Base-by-base conservation (phyloP, 441 rosid species). In the Metrosideros polymorpha region DNA sequence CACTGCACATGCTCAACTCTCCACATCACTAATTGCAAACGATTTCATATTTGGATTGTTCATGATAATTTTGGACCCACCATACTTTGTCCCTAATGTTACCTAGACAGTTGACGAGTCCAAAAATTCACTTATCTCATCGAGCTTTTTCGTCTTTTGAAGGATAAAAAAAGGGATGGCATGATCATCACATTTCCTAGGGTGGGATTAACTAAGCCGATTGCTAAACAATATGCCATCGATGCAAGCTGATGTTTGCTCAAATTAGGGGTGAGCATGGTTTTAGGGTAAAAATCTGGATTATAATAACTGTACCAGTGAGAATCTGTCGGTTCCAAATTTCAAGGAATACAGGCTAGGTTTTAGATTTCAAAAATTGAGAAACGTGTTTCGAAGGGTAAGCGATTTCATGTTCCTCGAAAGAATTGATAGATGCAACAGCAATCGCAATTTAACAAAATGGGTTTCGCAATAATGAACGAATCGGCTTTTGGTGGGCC, bases 1-100 rank as follows among this genome's bases (percentile, higher is more conserved):
- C 0, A 2, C 1, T 0, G 0, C 39, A 15, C 0, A 0, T 0
- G 10, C 24, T 7, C 39, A 61, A 1, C 39, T 61, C 39, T 61
- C 6, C 39, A 6, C 71, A 7, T 61, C 5, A 7, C 24, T 15
- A 7, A 15, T 61, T 3, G 12, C 22, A 61, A 61, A 61, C 3
- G 7, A 29, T 61, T 7, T 14, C 9, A 7, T 59, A 9, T 59
- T 29, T 0, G 39, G 39, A 59, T 59, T 22, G 4, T 29, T 29
- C 39, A 7, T 39, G 29, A 29, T 59, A 15, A 59, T 15, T 29
- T 29, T 7, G 2, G 15, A 1, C 39, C 10, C 1, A 1, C 29
- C 10, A 4, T 59, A 6, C 51, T 47, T 47, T 49, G 15, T 49
- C 51, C n/a, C n/a, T n/a, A n/a, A n/a, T n/a, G n/a, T n/a, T n/a